Evolutionary conservation across 2,329 filamentous ascomycete genomes (phyloP).

Genomic region (Colletotrichum sp.): DNA sequence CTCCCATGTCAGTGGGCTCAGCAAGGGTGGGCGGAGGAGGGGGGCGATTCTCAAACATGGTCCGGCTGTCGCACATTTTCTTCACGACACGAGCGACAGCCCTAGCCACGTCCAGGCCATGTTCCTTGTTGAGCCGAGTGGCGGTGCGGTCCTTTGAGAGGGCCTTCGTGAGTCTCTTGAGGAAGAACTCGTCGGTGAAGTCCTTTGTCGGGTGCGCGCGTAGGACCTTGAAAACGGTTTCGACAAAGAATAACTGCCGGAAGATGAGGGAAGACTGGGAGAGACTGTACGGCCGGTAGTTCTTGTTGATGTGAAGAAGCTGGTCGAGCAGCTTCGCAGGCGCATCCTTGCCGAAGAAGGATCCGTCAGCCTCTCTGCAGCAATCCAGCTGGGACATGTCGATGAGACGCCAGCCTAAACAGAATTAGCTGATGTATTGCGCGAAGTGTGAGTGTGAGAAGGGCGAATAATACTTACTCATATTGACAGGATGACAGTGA

Average conservation of each 20-base stretch:
- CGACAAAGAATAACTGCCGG: background rate
- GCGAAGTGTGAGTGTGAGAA: rapidly evolving
- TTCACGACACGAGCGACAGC: background rate
- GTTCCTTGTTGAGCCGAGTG: background rate
- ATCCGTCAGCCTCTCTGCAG: background rate
- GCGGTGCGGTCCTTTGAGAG: background rate
- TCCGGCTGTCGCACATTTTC: background rate
- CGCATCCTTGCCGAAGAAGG: background rate
- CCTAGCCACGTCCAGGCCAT: background rate
- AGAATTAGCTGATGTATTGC: background rate
- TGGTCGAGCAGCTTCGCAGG: background rate
- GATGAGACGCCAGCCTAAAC: background rate
- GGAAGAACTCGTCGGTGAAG: background rate
- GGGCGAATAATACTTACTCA: background rate
- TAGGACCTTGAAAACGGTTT: background rate
- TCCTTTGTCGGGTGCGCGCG: background rate
- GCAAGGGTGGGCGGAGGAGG: background rate
- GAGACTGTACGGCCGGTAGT: background rate
- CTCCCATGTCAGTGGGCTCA: background rate
- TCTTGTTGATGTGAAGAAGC: background rate
- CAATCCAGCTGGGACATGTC: background rate
- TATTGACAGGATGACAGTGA: background rate
- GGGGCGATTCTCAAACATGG: background rate
- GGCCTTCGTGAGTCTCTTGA: background rate
- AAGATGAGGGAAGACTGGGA: background rate